Evolutionary conservation across 1,139 yeast genomes (phyloP).

Genomic region (Groenewaldozyma auringiensis): DNA sequence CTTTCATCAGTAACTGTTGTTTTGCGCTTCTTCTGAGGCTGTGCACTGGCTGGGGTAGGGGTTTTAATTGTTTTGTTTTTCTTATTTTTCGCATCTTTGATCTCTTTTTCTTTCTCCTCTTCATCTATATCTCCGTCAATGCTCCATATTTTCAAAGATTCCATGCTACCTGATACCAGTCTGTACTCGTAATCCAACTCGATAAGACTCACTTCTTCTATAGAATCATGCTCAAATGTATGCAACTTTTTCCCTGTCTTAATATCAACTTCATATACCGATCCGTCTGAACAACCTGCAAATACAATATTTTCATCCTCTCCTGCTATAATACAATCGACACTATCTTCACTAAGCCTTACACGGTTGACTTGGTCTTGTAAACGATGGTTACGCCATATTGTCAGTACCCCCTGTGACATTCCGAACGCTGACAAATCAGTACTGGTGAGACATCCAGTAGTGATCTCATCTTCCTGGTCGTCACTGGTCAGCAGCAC

Average conservation of each 20-base stretch:
- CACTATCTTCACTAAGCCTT: constrained; percentile 62
- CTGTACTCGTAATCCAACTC: constrained; percentile 79
- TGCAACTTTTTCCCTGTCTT: constrained; percentile 46
- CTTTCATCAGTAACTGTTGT: not conserved
- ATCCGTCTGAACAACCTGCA: constrained; percentile 87
- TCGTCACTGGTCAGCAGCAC: constrained; percentile 59
- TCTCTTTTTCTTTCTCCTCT: constrained; percentile 18
- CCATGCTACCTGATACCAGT: constrained; percentile 78
- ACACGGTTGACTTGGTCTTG: constrained; percentile 81
- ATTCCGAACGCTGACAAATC: constrained; percentile 68
- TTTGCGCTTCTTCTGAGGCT: not conserved
- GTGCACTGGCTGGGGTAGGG: not conserved
- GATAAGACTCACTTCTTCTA: constrained; percentile 58
- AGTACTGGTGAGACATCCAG: constrained; percentile 57
- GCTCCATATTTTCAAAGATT: constrained; percentile 66
- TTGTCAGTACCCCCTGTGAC: constrained; percentile 86
- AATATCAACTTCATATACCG: constrained; percentile 57
- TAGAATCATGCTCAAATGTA: constrained; percentile 50
- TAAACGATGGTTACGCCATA: constrained; percentile 60
- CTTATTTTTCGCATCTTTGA: constrained; percentile 12
- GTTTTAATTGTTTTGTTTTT: not conserved
- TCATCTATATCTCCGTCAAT: constrained; percentile 23
- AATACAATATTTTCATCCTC: constrained; percentile 67
- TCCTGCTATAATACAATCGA: constrained; percentile 71
- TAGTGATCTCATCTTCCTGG: constrained; percentile 84